Base-by-base conservation (phyloP, 2,329 filamentous ascomycete genomes). In the Ustulina deusta region DNA sequence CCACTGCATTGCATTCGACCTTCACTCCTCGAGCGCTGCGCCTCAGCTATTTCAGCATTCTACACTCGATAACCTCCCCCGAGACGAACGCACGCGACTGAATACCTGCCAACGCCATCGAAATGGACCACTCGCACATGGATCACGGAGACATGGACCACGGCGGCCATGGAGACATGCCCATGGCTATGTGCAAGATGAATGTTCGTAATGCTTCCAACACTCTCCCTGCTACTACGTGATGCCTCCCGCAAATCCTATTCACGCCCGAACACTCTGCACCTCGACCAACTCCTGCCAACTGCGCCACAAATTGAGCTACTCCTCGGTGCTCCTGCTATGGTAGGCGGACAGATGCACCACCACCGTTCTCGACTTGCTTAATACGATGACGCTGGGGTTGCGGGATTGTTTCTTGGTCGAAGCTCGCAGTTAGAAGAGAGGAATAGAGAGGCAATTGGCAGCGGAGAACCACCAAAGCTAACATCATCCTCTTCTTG, bases 111-210 rank as follows among this genome's bases (percentile, higher is more conserved):
- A 3, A 36, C 25, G 7, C 9, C 34, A 32, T 61, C 57, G 20
- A 52, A 51, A 78, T 78, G 76, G 77, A 82, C 62, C 83, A 85
- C 76, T 77, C 77, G 55, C 75, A 78, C 25, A 85, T 85, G 83
- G 82, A 80, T 71, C 82, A 84, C 77, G 78, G 79, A 69, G 75
- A 49, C 5, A 87, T 86, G 83, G 88, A 85, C 69, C 87, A 90
- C 75, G 85, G 85, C 81, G 85, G 86, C 75, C 64, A 69, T 46
- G 66, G 63, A 22, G 86, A 87, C 62, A 89, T 56, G 54, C 54
- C 69, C 38, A 74, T 73, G 73, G 69, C 73, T n/a, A 76, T 90
- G 85, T 97, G 94, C 87, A 94, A 85, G 81, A 97, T 97, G 93
- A 97, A 94, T 81, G 94, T 95, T 83, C 76, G 90, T 65, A 4